phyloP scores from a whole-genome alignment of 2,329 filamentous ascomycete genomes.

The Fusarium coicis region DNA sequence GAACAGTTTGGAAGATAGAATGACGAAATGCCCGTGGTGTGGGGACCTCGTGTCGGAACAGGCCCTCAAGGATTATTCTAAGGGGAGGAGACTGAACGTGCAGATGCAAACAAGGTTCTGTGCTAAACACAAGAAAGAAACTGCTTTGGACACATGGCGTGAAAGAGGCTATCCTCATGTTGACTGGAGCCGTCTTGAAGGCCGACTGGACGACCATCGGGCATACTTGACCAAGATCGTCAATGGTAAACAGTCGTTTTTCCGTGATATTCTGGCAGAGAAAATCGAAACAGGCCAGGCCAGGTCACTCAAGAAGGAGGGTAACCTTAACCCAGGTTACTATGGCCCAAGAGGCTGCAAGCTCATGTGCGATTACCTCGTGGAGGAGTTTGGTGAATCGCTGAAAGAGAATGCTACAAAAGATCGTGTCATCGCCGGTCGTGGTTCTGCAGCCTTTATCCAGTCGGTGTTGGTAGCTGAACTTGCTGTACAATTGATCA shows the following conservation, averaged over 20 bases:
- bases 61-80: constrained; percentile 64
- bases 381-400: constrained; percentile 66
- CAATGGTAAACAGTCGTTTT: constrained; percentile 69
- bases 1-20: constrained; percentile 2
- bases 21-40: constrained; percentile 73
- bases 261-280: constrained; percentile 65
- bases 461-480: constrained; percentile 84
- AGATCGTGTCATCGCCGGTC: constrained; percentile 73
- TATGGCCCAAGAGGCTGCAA: constrained; percentile 81
- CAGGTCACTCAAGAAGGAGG: constrained; percentile 68
- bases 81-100: constrained; percentile 62
- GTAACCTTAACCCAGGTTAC: constrained; percentile 78
- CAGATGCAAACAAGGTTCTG: constrained; percentile 72
- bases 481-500: constrained; percentile 64
- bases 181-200: constrained; percentile 71
- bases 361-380: constrained; percentile 76
- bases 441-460: constrained; percentile 75
- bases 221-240: constrained; percentile 68
- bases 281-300: constrained; percentile 66
- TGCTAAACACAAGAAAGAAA: constrained; percentile 66
- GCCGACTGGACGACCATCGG: constrained; percentile 68
- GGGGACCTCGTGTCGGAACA: constrained; percentile 65
- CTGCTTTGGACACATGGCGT: constrained; percentile 61
- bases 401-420: constrained; percentile 71
- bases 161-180: constrained; percentile 75